A percentile compares a stretch with the other conserved stretches of the same genome.
phyloP scores from a whole-genome alignment of 2,329 filamentous ascomycete species.

The Calonectria crousiana region DNA sequence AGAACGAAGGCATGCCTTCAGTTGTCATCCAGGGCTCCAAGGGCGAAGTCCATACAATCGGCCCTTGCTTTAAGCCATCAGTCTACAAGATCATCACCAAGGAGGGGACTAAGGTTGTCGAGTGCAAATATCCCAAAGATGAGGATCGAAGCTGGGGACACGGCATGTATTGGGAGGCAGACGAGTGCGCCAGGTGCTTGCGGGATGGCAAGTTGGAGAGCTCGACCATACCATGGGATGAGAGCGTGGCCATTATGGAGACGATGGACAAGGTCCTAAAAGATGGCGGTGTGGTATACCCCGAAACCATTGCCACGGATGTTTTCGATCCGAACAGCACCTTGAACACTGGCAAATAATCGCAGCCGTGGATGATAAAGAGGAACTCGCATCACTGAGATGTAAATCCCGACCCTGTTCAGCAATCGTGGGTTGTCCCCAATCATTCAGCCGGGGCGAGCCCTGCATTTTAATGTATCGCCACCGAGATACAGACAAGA shows the following conservation, averaged over 20 bases:
- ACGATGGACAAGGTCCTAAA: background rate
- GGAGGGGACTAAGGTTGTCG: background rate
- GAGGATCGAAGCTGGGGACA: background rate
- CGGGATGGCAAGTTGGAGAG: slow-evolving; percentile 1
- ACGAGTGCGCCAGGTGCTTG: slow-evolving; percentile 4
- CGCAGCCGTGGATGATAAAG: background rate
- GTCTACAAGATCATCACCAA: background rate
- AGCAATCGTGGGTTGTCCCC: background rate
- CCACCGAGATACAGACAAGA: background rate
- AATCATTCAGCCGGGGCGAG: background rate
- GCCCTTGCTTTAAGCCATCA: background rate
- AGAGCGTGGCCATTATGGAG: slow-evolving; percentile 13
- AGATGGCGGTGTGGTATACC: background rate
- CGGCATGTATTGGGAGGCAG: slow-evolving; percentile 12
- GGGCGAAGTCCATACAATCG: background rate
- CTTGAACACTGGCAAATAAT: background rate
- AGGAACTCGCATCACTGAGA: background rate
- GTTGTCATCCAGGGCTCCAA: slow-evolving; percentile 5
- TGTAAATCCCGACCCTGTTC: background rate
- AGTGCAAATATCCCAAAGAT: slow-evolving; percentile 1
- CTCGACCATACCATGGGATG: slow-evolving; percentile 2
- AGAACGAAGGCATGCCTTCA: background rate
- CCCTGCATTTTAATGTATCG: background rate
- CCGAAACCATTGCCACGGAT: background rate
- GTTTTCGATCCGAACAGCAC: background rate